A percentile compares a stretch with the other conserved stretches of the same genome.
Evolutionary conservation across 352 stramenopile genomes (phyloP).

Genomic region (Pythium myriotylum): DNA sequence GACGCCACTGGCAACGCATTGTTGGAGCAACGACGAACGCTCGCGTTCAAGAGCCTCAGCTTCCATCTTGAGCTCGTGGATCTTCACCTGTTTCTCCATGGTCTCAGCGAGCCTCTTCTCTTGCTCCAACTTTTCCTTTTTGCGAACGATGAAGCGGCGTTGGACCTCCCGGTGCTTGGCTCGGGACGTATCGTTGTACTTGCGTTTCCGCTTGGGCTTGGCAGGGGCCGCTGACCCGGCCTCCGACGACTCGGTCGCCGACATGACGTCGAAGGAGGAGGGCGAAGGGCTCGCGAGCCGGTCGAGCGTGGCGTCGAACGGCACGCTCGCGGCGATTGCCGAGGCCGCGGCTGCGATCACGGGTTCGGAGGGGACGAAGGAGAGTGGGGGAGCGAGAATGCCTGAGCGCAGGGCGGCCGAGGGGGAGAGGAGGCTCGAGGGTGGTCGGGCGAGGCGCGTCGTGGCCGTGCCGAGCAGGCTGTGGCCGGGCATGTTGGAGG

Average conservation of each 20-base stretch:
- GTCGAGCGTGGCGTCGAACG: conserved; percentile 11
- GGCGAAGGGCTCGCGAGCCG: conserved; percentile 13
- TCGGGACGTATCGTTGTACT: conserved; percentile 30
- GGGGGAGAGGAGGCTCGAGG: conserved; percentile 10
- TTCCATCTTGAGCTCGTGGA: conserved; percentile 24
- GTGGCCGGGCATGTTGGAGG: not conserved
- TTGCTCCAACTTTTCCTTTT: conserved; percentile 30
- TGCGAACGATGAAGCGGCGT: conserved; percentile 30
- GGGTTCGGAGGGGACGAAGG: conserved; percentile 14
- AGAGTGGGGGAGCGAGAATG: conserved; percentile 18
- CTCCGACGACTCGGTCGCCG: conserved; percentile 14
- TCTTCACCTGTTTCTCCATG: conserved; percentile 30
- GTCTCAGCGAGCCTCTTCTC: conserved; percentile 26
- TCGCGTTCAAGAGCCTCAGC: conserved; percentile 26
- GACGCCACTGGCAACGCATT: conserved; percentile 31
- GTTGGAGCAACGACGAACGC: conserved; percentile 25
- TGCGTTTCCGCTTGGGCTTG: conserved; percentile 29
- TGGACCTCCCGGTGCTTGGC: conserved; percentile 39
- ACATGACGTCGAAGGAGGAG: conserved; percentile 12
- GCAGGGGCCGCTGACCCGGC: conserved; percentile 1
- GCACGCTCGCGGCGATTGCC: conserved; percentile 16
- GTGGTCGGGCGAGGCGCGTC: not conserved
- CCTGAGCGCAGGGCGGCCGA: conserved; percentile 15
- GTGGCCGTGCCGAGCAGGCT: not conserved
- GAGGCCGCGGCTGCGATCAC: conserved; percentile 18